phyloP scores from a whole-genome alignment of 176 grass and related monocot genomes.

The Melocanna baccifera region DNA sequence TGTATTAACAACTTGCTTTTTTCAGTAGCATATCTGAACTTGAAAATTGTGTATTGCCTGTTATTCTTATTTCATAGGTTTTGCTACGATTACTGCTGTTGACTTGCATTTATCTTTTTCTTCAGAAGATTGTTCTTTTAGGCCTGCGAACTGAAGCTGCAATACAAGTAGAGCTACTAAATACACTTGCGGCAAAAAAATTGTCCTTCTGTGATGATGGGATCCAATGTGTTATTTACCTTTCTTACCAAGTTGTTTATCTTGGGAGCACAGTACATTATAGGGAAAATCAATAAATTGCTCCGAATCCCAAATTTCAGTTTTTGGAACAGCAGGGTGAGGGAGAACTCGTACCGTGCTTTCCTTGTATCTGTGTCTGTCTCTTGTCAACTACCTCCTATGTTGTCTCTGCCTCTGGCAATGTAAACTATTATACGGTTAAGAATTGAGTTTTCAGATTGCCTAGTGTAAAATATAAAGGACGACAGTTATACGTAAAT shows the following conservation, averaged over 20 bases:
- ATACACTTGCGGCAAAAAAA: not conserved
- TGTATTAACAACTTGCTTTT: not conserved
- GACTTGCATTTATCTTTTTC: not conserved
- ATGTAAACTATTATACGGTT: not conserved
- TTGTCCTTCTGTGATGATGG: slow-evolving; percentile 12
- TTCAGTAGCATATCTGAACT: not conserved
- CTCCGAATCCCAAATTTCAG: not conserved
- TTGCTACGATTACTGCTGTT: not conserved
- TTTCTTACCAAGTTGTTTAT: not conserved
- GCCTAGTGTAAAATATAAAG: not conserved
- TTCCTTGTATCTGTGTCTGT: not conserved
- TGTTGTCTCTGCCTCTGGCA: not conserved
- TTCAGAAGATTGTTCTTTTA: slow-evolving; percentile 16
- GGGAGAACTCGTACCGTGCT: not conserved
- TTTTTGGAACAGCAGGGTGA: not conserved
- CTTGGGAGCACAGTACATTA: not conserved
- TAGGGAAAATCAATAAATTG: not conserved
- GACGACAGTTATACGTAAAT: not conserved
- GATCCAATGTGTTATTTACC: not conserved
- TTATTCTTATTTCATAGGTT: not conserved
- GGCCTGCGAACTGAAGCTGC: not conserved
- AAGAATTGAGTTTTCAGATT: not conserved
- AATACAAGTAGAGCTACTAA: not conserved
- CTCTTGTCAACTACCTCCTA: not conserved
- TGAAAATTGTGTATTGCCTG: not conserved